Evolutionary conservation across 192 early-diverging fungal species (phyloP), one percentile per base, ranked within the genome.

Genomic region (Entomortierella beljakovae): DNA sequence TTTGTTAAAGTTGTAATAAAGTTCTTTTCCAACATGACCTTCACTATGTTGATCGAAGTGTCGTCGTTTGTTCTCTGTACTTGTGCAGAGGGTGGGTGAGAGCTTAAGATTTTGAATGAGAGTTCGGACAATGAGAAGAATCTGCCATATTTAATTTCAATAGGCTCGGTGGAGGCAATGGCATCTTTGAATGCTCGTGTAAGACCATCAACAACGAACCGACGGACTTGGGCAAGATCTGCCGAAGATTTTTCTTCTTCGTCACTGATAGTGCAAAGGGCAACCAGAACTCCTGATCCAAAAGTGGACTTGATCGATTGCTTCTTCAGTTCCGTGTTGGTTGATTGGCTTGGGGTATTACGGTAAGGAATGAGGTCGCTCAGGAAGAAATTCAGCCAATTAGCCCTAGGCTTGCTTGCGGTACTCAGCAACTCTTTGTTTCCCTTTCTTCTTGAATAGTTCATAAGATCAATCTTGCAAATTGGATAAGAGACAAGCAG

Each of bases 11-110:
- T 81, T 50, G 82, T 87, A 0, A 96, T 92, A 69, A 94, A 93
- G 15, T 91, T 89, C 57, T 95, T 96, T 35, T 98, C 97, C 38
- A 99, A 82, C 90, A 99, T 94, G 54, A 92, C 85, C 42, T 88
- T 88, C 10, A 88, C 90, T 40, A 94, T 84, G 11, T 86, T 84
- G n/a, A 89, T 66, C 6, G 85, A 83, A 1, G 74, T 81, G 38
- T 93, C 91, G 13, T 92, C 88, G n/a, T 77, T 84, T 1, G 76
- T 48, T 35, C 66, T 85, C 48, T 61, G 38, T 6, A 48, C 49
- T n/a, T 37, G 22, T 4, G 71, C 64, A 26, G 72, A 40, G 23
- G 46, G 58, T 9, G 87, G 60, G 2, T 81, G 68, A 29, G 89
- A 82, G 29, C 84, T 86, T 16, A 96, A 82, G 42, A 96, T 82